Evolutionary conservation across 2,329 filamentous ascomycete species (phyloP), one percentile per base, ranked within the genome.

Genomic region (Akanthomyces muscarius): DNA sequence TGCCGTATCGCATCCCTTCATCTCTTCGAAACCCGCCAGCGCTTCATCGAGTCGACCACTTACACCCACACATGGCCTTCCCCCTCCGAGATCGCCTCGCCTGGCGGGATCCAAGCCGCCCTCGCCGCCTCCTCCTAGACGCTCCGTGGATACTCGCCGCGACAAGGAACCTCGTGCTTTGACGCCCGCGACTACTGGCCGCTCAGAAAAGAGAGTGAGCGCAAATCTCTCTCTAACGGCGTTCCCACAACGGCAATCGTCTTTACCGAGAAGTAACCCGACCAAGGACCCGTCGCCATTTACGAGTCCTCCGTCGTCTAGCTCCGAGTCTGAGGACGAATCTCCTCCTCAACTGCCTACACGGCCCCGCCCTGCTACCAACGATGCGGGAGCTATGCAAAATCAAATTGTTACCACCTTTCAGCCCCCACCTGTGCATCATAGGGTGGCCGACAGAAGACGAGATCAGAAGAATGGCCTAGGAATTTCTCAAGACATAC

Each of bases 231-330:
- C 50, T 10, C 18, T 25, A 4, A 16, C 28, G 11, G 10, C 38
- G 16, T 63, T 61, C 89, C 89, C 4, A 88, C 86, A 69, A 83
- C 89, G 61, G 2, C 64, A 52, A 23, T 65, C 59, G 33, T 45
- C 64, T n/a, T 38, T 44, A 7, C 65, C 58, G 2, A 71, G 57
- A 54, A 65, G 25, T 6, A 66, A 65, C 11, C 66, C 73, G 5
- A 66, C 69, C 0, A 73, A 79, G 65, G 77, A 79, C 70, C 71
- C 87, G 0, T 97, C 94, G 1, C 93, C 94, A 0, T 97, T 97
- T 71, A 92, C 82, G 70, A 97, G 92, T 42, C 92, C 92, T 21
- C 92, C 93, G 0, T 38, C 55, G 2, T 88, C 86, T 68, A 94
- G 89, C 71, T 84, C 85, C 5, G 86, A 83, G 61, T 72, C 79